phyloP scores from a whole-genome alignment of 2,329 filamentous ascomycete genomes.

The Microcyclosporella mali region DNA sequence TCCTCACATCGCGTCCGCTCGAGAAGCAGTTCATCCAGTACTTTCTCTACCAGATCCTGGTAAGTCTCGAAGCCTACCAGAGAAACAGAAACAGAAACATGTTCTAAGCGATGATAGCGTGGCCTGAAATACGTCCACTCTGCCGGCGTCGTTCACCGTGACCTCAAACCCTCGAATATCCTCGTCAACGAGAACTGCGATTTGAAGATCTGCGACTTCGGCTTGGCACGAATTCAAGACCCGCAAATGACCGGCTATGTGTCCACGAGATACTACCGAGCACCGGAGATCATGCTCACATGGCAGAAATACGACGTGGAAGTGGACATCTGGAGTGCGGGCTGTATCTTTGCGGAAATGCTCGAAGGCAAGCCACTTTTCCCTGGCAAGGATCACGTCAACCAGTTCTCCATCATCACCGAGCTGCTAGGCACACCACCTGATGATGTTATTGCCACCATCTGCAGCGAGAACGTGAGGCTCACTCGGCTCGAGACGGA shows the following conservation, averaged over 20 bases:
- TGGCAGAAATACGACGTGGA: conserved; percentile 99
- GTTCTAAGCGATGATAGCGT: conserved; percentile 52
- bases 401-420: conserved; percentile 99
- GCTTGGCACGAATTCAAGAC: conserved; percentile 93
- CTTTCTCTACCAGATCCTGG: conserved; percentile 98
- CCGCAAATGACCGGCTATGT: conserved; percentile 99
- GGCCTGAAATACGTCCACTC: conserved; percentile 99
- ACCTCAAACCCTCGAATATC: conserved; percentile 98
- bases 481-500: conserved; percentile 46
- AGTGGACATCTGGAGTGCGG: conserved; percentile 98
- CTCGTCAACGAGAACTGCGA: conserved; percentile 99
- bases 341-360: conserved; percentile 99
- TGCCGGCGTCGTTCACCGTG: conserved; percentile 92
- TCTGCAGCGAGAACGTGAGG: conserved; percentile 79
- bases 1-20: conserved; percentile 88
- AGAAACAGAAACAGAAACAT: background rate
- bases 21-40: conserved; percentile 99
- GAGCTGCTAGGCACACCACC: conserved; percentile 93
- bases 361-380: conserved; percentile 96
- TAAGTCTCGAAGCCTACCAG: conserved; percentile 41
- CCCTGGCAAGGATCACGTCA: conserved; percentile 98
- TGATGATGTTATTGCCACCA: conserved; percentile 97
- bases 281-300: conserved; percentile 98
- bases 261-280: conserved; percentile 96
- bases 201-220: conserved; percentile 98